Evolutionary conservation across 2,329 filamentous ascomycete species (phyloP).

Genomic region (Thyridium curvatum): DNA sequence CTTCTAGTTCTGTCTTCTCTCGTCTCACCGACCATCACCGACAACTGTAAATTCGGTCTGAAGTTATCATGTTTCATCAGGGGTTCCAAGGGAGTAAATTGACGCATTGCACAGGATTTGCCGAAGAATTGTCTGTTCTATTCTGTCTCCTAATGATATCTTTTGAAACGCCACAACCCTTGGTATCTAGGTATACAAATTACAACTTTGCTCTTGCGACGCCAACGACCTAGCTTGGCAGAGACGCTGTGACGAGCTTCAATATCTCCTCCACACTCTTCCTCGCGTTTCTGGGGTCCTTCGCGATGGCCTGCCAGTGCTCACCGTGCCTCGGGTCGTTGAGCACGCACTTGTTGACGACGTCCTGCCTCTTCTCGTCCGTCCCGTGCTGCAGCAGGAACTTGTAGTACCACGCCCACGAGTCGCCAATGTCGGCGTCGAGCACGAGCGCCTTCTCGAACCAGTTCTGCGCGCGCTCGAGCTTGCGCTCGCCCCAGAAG

Average conservation of each 20-base stretch:
- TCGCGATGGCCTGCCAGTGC: conserved; percentile 79
- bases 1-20: too few relatives aligned
- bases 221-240: conserved; percentile 12
- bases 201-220: not conserved
- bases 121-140: too few relatives aligned
- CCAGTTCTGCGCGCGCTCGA: conserved; percentile 95
- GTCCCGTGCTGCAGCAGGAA: conserved; percentile 91
- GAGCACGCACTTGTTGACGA: conserved; percentile 71
- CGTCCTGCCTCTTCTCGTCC: conserved; percentile 83
- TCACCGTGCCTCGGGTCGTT: conserved; percentile 92
- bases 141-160: too few relatives aligned
- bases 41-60: too few relatives aligned
- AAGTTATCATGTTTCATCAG: too few relatives aligned
- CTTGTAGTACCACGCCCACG: conserved; percentile 97
- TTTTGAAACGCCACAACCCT: too few relatives aligned
- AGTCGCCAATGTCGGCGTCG: conserved; percentile 82
- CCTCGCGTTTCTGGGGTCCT: conserved; percentile 75
- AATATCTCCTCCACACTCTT: conserved; percentile 75
- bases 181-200: not conserved
- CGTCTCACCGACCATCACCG: too few relatives aligned
- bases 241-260: conserved; percentile 62
- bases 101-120: too few relatives aligned
- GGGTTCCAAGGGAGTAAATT: too few relatives aligned
- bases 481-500: conserved; percentile 87
- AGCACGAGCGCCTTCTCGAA: conserved; percentile 92